Evolutionary conservation across 192 early-diverging fungal genomes (phyloP).

Genomic region (Entrophospora sp.): DNA sequence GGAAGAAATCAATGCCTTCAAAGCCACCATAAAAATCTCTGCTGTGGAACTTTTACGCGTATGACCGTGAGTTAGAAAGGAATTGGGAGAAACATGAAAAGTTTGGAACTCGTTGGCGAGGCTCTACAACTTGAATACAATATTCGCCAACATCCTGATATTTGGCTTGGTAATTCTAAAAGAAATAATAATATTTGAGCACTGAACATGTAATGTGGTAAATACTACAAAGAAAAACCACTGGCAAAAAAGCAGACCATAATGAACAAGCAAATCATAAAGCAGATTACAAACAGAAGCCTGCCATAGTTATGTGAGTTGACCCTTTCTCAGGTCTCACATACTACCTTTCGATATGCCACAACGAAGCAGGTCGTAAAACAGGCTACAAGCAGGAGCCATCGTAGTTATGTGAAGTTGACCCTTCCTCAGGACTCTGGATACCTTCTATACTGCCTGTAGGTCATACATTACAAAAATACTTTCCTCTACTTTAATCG

Average conservation of each 20-base stretch:
- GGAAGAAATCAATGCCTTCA: neutral
- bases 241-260: constrained; percentile 5
- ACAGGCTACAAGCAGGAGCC: neutral
- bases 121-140: neutral
- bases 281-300: neutral
- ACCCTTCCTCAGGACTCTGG: neutral
- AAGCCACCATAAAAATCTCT: neutral
- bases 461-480: too few species aligned
- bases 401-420: neutral
- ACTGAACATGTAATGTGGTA: neutral
- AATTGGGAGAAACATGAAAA: constrained; percentile 1
- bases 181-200: too few species aligned
- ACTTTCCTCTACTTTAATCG: constrained; percentile 6
- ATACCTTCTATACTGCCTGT: constrained; percentile 11
- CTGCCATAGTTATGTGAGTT: neutral
- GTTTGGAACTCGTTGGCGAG: neutral
- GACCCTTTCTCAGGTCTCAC: constrained; percentile 4
- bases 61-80: neutral
- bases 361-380: constrained; percentile 4
- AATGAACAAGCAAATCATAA: constrained; percentile 13
- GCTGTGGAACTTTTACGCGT: neutral
- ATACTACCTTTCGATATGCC: constrained; percentile 7
- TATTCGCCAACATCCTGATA: constrained; percentile 4
- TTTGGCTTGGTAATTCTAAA: neutral
- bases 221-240: neutral